phyloP scores from a whole-genome alignment of 176 grass and related monocot genomes.

The Triticum dicoccoides region DNA sequence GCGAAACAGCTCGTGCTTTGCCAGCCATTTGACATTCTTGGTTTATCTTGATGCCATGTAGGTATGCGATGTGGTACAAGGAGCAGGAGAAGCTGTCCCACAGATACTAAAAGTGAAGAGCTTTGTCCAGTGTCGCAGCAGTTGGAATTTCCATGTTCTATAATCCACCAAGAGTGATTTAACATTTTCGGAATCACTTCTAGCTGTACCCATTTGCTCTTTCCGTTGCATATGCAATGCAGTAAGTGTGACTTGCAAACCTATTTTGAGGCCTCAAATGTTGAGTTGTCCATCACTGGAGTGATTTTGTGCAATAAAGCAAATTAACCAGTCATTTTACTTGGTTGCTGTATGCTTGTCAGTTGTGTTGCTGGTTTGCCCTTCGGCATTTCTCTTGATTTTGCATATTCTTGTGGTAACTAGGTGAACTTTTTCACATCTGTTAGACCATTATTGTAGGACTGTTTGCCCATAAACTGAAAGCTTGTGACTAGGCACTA shows the following conservation, averaged over 20 bases:
- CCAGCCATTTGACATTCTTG: conserved; percentile 1
- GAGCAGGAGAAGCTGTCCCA: conserved; percentile 92
- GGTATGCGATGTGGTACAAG: conserved; percentile 83
- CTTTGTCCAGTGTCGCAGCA: background rate
- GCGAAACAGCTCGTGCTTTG: background rate
- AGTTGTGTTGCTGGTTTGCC: too few species aligned
- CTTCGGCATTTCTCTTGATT: too few species aligned
- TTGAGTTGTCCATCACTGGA: conserved; percentile 12
- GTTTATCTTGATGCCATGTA: conserved; percentile 30
- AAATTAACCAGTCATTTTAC: background rate
- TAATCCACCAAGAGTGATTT: conserved; percentile 28
- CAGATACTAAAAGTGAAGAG: conserved; percentile 57
- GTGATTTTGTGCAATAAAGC: conserved; percentile 42
- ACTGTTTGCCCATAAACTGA: too few species aligned
- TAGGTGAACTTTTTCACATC: too few species aligned
- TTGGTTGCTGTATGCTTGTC: too few species aligned
- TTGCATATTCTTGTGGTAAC: too few species aligned
- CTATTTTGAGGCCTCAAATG: conserved; percentile 21
- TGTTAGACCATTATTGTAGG: too few species aligned
- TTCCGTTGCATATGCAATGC: conserved; percentile 32
- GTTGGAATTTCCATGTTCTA: conserved; percentile 18
- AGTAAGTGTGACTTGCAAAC: conserved; percentile 29
- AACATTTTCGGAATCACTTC: conserved; percentile 31
- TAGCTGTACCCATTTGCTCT: conserved; percentile 4
- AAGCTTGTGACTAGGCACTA: too few species aligned